These are phyloP conservation scores for Sarocladium oryzae DNA, from an alignment of 2,329 filamentous ascomycete genomes.

Conservation along the genomic window DNA sequence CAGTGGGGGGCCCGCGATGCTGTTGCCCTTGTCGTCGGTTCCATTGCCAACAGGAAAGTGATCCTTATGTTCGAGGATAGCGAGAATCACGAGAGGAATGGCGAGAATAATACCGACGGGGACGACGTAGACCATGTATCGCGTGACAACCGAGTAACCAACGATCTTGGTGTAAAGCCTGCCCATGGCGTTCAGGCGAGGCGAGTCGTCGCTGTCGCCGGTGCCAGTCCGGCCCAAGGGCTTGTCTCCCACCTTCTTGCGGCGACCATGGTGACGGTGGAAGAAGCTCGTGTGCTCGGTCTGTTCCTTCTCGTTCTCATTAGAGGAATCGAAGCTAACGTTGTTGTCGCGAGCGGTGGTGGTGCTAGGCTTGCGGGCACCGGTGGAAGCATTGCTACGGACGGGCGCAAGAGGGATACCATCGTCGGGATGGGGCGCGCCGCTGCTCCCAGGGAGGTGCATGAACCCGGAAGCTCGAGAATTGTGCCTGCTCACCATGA, in stretches of 20 bases:
- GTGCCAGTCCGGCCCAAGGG: conserved; percentile 36
- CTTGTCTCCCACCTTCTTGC: conserved; percentile 39
- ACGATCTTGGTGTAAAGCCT: conserved; percentile 59
- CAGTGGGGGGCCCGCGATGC: conserved; percentile 39
- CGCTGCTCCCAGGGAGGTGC: conserved; percentile 28
- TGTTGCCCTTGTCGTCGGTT: conserved; percentile 15
- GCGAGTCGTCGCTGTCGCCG: conserved; percentile 44
- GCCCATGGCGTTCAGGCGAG: conserved; percentile 58
- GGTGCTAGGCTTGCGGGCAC: conserved; percentile 39
- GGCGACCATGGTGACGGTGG: conserved; percentile 36
- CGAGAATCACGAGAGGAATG: conserved; percentile 52
- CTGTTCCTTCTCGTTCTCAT: conserved; percentile 36
- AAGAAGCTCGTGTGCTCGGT: conserved; percentile 27
- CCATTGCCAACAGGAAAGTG: conserved; percentile 31
- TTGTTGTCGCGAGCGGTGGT: conserved; percentile 29
- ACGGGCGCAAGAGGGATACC: conserved; percentile 52
- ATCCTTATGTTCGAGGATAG: conserved; percentile 33
- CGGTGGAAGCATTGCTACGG: conserved; percentile 48
- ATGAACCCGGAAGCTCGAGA: conserved; percentile 38
- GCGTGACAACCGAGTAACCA: conserved; percentile 54
- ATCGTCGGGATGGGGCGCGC: conserved; percentile 26
- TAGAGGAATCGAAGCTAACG: conserved; percentile 26
- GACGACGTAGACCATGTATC: conserved; percentile 62
- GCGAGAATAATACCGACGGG: conserved; percentile 57
- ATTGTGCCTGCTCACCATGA: conserved; percentile 22